phyloP scores from a whole-genome alignment of 352 stramenopile species.

The Blastocystis sp. region DNA sequence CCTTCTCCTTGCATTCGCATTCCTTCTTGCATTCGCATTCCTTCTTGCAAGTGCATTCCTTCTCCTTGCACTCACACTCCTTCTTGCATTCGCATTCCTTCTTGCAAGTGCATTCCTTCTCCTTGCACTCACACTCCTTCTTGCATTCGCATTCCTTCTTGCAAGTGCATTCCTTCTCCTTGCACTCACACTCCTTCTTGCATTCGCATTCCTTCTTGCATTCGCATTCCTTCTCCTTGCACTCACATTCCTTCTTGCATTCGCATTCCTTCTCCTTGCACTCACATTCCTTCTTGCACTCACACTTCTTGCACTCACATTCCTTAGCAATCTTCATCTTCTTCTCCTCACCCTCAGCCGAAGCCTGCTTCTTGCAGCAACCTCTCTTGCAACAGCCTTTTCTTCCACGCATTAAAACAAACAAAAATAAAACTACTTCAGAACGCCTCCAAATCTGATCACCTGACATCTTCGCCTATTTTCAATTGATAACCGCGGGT shows the following conservation, averaged over 20 bases:
- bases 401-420: too few relatives aligned
- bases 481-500: too few relatives aligned
- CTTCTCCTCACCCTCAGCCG: neutral
- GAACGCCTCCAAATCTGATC: too few relatives aligned
- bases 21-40: neutral
- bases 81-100: neutral
- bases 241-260: neutral
- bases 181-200: neutral
- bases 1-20: neutral
- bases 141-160: neutral
- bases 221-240: neutral
- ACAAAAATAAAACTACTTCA: too few relatives aligned
- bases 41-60: neutral
- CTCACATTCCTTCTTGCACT: neutral
- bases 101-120: neutral
- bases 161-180: neutral
- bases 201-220: neutral
- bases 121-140: neutral
- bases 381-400: neutral
- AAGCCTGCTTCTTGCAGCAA: neutral
- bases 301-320: neutral
- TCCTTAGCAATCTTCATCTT: neutral
- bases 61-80: neutral
- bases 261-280: neutral
- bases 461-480: too few relatives aligned